Evolutionary conservation across 805 yeast species (phyloP).

Genomic region (Debaryomyces tyrocola): DNA sequence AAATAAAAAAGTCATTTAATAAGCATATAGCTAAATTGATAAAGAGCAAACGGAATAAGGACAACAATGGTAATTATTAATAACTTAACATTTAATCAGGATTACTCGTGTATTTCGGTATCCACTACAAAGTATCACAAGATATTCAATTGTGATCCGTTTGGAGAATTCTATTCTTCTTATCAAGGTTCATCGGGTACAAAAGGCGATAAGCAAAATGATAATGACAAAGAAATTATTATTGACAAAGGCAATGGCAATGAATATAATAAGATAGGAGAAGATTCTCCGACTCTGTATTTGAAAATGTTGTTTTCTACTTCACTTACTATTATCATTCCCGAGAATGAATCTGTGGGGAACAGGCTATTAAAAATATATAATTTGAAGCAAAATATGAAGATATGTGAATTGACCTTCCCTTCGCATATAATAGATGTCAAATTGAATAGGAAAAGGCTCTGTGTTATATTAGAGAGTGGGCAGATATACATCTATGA

Average conservation of each 20-base stretch:
- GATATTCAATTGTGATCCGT: constrained; percentile 46
- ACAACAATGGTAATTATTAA: constrained; percentile 25
- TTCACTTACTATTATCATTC: constrained; percentile 40
- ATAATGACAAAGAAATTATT: not conserved
- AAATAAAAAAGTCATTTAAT: not conserved
- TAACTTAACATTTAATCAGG: constrained; percentile 43
- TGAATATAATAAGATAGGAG: constrained; percentile 4
- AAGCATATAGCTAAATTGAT: not conserved
- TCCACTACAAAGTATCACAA: constrained; percentile 32
- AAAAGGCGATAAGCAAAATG: constrained; percentile 6
- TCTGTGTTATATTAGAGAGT: constrained; percentile 67
- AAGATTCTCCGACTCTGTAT: constrained; percentile 26
- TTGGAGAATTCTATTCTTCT: constrained; percentile 42
- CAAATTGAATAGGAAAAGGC: constrained; percentile 76
- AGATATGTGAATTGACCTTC: constrained; percentile 85
- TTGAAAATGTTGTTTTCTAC: constrained; percentile 43
- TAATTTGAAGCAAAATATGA: constrained; percentile 41
- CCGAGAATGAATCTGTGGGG: constrained; percentile 22
- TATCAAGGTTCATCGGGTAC: constrained; percentile 14
- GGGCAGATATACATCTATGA: constrained; percentile 89
- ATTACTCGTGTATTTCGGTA: constrained; percentile 38
- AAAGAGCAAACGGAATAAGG: not conserved
- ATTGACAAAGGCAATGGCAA: constrained; percentile 6
- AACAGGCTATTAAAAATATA: constrained; percentile 36
- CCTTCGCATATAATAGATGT: constrained; percentile 74